A percentile compares a stretch with the other conserved stretches of the same genome.
phyloP scores from a whole-genome alignment of 805 yeast species.

The Tetrapisispora iriomotensis region DNA sequence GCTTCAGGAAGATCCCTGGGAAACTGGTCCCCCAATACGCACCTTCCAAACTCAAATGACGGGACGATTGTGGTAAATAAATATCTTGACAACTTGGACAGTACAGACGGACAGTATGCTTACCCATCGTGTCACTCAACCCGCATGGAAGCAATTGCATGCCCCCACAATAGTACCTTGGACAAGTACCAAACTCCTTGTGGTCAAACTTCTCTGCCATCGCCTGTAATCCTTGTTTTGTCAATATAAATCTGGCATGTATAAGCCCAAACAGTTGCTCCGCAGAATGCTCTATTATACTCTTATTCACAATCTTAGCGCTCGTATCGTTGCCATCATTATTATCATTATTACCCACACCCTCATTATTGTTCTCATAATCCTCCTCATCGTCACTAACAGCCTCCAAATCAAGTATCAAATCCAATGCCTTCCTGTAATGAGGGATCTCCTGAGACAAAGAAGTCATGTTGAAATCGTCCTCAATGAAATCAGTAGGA shows the following conservation, averaged over 20 bases:
- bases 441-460: conserved; percentile 76
- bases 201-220: conserved; percentile 92
- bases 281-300: conserved; percentile 77
- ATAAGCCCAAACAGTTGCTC: conserved; percentile 88
- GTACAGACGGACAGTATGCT: conserved; percentile 81
- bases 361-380: conserved; percentile 8
- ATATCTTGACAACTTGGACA: conserved; percentile 94
- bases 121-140: conserved; percentile 80
- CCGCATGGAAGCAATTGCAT: conserved; percentile 90
- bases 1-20: conserved; percentile 83
- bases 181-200: conserved; percentile 85
- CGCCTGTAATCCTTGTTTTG: conserved; percentile 80
- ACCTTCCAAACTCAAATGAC: conserved; percentile 85
- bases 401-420: conserved; percentile 74
- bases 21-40: conserved; percentile 95
- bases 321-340: conserved; percentile 14
- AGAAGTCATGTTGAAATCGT: conserved; percentile 93
- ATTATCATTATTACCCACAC: conserved; percentile 3
- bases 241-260: conserved; percentile 82
- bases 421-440: conserved; percentile 83
- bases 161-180: conserved; percentile 80
- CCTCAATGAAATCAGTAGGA: conserved; percentile 85
- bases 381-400: conserved; percentile 30
- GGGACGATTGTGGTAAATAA: conserved; percentile 77
- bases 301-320: conserved; percentile 40